Conservation (phyloP, 371 early-diverging fungal species). For the Rhizopus microsporus region DNA sequence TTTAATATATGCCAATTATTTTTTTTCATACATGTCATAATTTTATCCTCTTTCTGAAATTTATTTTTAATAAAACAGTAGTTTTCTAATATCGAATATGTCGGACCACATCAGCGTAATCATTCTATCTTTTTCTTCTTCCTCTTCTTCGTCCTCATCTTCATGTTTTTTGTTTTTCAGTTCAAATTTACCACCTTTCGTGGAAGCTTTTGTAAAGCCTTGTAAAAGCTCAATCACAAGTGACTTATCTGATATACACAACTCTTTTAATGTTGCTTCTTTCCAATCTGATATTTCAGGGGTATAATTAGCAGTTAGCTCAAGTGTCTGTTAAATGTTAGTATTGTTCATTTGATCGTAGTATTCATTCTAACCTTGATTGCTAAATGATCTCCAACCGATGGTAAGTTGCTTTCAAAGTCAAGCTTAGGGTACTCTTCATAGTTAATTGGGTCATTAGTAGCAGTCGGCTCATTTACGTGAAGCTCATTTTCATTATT, state of each 20-base stretch:
- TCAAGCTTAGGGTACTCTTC: conserved; percentile 10
- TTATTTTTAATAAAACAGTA: too few species aligned
- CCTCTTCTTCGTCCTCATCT: background rate
- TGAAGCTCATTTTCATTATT: background rate
- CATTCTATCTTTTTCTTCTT: conserved; percentile 1
- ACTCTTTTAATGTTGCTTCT: conserved; percentile 14
- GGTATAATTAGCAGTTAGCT: conserved; percentile 17
- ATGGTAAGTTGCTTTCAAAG: conserved; percentile 13
- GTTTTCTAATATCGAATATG: background rate
- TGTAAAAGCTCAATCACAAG: conserved; percentile 11
- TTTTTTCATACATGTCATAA: too few species aligned
- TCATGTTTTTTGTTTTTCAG: conserved; percentile 9
- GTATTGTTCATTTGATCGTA: background rate
- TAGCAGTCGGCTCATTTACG: background rate
- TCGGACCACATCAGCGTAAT: background rate
- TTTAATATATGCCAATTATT: too few species aligned
- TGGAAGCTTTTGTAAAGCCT: conserved; percentile 19
- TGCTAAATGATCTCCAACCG: conserved; percentile 17
- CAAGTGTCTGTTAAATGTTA: background rate
- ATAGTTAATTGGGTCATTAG: conserved; percentile 11
- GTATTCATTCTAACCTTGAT: conserved; percentile 24
- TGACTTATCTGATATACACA: background rate
- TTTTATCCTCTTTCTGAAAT: too few species aligned
- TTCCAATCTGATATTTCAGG: conserved; percentile 37
- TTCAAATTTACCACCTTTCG: conserved; percentile 34